These are phyloP conservation scores for Rasamsonia emersonii DNA, from an alignment of 2,329 filamentous ascomycete species.

Conservation along the genomic window DNA sequence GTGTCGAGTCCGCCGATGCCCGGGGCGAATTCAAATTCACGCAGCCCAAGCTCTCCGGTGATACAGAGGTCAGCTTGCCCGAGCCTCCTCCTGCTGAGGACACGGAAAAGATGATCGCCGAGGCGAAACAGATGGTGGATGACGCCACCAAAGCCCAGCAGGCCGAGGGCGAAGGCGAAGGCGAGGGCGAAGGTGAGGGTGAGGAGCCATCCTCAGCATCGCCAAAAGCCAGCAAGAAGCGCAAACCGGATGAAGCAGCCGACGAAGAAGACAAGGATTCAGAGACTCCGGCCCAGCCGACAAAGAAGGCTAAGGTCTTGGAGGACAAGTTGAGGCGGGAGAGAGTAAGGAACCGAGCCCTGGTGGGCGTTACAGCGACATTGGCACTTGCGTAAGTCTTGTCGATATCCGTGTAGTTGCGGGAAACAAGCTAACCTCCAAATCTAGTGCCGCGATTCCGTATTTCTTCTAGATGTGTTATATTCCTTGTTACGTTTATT, in stretches of 20 bases:
- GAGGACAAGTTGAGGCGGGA: conserved; percentile 77
- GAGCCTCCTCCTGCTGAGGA: conserved; percentile 68
- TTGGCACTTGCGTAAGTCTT: conserved; percentile 78
- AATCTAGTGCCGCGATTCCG: conserved; percentile 35
- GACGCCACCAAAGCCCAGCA: conserved; percentile 48
- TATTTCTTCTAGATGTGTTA: conserved; percentile 35
- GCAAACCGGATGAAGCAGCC: conserved; percentile 64
- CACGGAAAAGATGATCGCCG: conserved; percentile 71
- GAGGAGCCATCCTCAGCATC: conserved; percentile 20
- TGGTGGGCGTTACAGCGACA: conserved; percentile 78
- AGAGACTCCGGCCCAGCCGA: conserved; percentile 36
- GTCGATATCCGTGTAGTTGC: background rate
- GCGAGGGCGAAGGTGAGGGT: no score
- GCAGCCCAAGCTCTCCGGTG: conserved; percentile 64
- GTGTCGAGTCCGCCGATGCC: conserved; percentile 56
- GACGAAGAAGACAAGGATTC: conserved; percentile 34
- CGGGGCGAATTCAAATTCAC: conserved; percentile 55
- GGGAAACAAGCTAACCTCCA: conserved; percentile 1
- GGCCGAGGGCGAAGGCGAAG: conserved; percentile 23
- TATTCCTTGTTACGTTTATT: conserved; percentile 4
- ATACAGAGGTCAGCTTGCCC: conserved; percentile 59
- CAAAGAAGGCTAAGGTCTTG: conserved; percentile 62
- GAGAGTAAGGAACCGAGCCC: conserved; percentile 73
- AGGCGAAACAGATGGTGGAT: conserved; percentile 82
- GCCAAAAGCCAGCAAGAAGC: conserved; percentile 48